Base-by-base conservation (phyloP, 169 alveolate genomes). In the Plasmodium vinckei region DNA sequence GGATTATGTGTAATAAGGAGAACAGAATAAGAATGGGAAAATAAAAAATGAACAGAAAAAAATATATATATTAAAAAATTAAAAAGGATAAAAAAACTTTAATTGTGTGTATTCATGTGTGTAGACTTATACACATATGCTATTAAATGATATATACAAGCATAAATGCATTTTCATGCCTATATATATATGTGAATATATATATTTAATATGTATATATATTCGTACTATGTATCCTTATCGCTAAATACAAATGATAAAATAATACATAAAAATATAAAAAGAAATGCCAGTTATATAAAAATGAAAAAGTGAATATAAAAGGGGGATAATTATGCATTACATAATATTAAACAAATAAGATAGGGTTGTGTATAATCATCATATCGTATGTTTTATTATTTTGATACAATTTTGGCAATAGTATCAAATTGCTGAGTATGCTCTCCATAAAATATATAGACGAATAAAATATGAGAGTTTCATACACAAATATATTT, bases 221-320 rank as follows among this genome's bases (percentile, higher is more conserved):
- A 27, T 47, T 23, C 49, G 21, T 42, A 71, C 23, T 61, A 7
- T 61, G 65, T 57, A 17, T 63, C 12, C 27, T 44, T 72, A 49
- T 12, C 42, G 42, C 42, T 33, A 63, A 33, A 49, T 72, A 25
- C 27, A 63, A 19, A 49, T 49, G 71, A 19, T 25, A 47, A 13
- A 64, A 72, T 42, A 44, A 60, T 33, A 17, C 13, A 53, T 71
- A 33, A 71, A 59, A 42, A 71, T 71, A 9, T 33, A 33, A 33
- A 33, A 33, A 33, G 42, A 33, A 33, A 33, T 33, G 3, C 3
- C 7, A 33, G 25, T n/a, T 53, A 17, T 64, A 72, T 46, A 44
- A 72, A 72, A 39, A 23, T 56, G 17, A 23, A 72, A 72, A 72
- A 72, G 47, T 44, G 10, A 67, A 65, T 6, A 44, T 21, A 61